These are phyloP conservation scores for Polymyxa betae DNA, from an alignment of 208 protist genomes.

Conservation along the genomic window DNA sequence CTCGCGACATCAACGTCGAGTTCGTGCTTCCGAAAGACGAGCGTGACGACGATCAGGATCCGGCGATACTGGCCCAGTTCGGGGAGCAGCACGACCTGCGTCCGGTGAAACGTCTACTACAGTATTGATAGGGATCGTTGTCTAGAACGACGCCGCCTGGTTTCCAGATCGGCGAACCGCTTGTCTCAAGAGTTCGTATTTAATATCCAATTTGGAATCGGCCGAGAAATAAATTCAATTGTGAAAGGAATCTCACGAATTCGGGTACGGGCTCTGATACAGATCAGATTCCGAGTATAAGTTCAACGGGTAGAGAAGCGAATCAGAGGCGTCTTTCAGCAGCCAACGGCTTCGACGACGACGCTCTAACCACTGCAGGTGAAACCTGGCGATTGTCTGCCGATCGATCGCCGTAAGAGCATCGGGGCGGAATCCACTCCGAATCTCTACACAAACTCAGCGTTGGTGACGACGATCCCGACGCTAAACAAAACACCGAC, in stretches of 20 bases:
- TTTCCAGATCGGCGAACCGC: no score
- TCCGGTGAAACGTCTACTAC: not conserved
- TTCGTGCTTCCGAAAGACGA: not conserved
- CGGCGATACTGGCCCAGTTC: slow-evolving; percentile 18
- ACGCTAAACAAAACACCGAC: no score
- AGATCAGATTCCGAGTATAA: not conserved
- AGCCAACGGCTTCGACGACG: not conserved
- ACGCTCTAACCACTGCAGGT: not conserved
- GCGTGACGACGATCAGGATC: not conserved
- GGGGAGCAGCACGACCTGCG: slow-evolving; percentile 40
- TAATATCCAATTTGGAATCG: no score
- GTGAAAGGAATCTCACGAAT: no score
- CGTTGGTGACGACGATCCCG: no score
- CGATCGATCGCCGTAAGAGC: not conserved
- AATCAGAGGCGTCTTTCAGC: not conserved
- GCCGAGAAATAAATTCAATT: no score
- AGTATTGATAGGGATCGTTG: no score
- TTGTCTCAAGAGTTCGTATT: no score
- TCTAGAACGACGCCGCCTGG: no score
- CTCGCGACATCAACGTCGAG: not conserved
- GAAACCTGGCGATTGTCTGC: not conserved
- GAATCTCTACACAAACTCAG: not conserved
- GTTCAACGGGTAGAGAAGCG: not conserved
- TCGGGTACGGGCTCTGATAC: not conserved
- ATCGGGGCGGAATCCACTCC: not conserved